These are phyloP conservation scores for Gossypium ekmanianum DNA, from an alignment of 345 rosid genomes.

Conservation along the genomic window DNA sequence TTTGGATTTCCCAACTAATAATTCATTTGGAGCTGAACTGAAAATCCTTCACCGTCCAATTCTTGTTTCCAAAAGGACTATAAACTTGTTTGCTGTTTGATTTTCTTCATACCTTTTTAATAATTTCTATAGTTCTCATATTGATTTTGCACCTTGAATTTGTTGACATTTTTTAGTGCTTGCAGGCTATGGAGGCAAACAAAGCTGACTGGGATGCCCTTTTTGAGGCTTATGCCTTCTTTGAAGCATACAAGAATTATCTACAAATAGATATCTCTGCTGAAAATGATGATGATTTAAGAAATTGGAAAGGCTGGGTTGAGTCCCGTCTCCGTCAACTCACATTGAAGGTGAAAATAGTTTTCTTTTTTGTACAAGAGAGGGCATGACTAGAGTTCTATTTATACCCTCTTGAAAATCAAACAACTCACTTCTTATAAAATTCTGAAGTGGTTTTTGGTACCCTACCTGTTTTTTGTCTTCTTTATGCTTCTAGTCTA, in stretches of 20 bases:
- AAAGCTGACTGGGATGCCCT: conserved; percentile 85
- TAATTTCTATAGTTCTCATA: not conserved
- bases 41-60: not conserved
- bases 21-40: not conserved
- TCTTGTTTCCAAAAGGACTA: not conserved
- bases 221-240: conserved; percentile 83
- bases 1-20: conserved; percentile 3
- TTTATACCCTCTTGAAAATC: not conserved
- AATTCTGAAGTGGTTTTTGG: not conserved
- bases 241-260: conserved; percentile 90
- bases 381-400: not conserved
- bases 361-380: not conserved
- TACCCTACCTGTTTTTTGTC: not conserved
- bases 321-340: conserved; percentile 96
- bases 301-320: conserved; percentile 99
- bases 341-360: conserved; percentile 62
- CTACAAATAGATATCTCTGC: conserved; percentile 81
- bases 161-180: conserved; percentile 21
- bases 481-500: not conserved
- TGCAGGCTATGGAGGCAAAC: conserved; percentile 83
- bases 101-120: not conserved
- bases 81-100: not conserved
- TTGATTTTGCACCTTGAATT: not conserved
- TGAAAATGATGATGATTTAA: conserved; percentile 75
- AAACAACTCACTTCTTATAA: not conserved